phyloP scores from a whole-genome alignment of 306 rosid species.

The Vigna radiata region DNA sequence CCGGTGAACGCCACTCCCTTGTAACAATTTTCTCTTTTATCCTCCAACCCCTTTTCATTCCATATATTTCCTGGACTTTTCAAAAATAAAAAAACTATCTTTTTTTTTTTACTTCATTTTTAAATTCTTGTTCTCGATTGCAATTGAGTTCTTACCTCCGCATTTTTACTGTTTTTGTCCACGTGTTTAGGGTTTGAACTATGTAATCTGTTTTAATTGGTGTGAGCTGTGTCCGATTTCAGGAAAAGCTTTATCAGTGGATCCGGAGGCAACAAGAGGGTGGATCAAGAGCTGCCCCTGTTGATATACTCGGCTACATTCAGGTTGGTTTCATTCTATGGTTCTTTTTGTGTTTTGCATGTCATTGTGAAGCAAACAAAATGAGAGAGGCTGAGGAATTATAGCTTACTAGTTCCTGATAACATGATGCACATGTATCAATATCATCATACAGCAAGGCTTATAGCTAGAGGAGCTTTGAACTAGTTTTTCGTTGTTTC shows the following conservation, averaged over 20 bases:
- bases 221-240: conserved; percentile 36
- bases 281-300: conserved; percentile 74
- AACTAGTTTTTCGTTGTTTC: not conserved
- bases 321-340: conserved; percentile 56
- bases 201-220: conserved; percentile 17
- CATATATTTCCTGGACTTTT: not conserved
- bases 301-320: conserved; percentile 71
- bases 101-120: not conserved
- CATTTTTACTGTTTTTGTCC: not conserved
- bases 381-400: not conserved
- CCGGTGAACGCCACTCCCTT: conserved; percentile 66
- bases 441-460: not conserved
- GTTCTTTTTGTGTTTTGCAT: not conserved
- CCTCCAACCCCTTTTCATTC: not conserved
- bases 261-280: conserved; percentile 81
- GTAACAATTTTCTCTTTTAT: conserved; percentile 20
- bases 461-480: not conserved
- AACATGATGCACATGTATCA: conserved; percentile 14
- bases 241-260: conserved; percentile 92
- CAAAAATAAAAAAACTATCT: not conserved
- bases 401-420: not conserved
- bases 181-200: not conserved
- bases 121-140: not conserved
- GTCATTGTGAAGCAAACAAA: not conserved
- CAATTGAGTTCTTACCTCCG: not conserved